phyloP scores from a whole-genome alignment of 805 yeast genomes.

The Yarrowia sp. region DNA sequence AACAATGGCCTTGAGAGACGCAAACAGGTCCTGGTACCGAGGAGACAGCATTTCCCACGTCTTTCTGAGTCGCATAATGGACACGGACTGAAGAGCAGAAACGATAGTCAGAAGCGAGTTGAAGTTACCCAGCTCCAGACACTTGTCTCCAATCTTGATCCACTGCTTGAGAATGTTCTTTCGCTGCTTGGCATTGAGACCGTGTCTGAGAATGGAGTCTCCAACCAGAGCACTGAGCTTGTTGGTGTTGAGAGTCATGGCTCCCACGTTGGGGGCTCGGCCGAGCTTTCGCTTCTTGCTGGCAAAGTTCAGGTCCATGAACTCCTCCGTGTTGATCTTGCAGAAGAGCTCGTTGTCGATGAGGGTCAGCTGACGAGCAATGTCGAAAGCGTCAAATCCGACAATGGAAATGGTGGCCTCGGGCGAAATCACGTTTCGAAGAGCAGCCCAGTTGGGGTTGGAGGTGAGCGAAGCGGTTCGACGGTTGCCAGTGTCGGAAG shows the following conservation, averaged over 20 bases:
- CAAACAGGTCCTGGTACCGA: slow-evolving; percentile 34
- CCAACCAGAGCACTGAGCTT: slow-evolving; percentile 41
- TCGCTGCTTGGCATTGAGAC: slow-evolving; percentile 36
- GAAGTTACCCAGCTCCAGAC: slow-evolving; percentile 38
- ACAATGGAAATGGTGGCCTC: slow-evolving; percentile 30
- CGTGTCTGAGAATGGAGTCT: slow-evolving; percentile 38
- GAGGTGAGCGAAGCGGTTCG: slow-evolving; percentile 20
- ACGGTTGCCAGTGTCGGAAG: neutral
- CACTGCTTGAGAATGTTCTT: slow-evolving; percentile 40
- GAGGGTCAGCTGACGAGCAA: slow-evolving; percentile 40
- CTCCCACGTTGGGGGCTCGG: slow-evolving; percentile 38
- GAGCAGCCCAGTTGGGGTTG: slow-evolving; percentile 23
- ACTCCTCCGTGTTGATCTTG: slow-evolving; percentile 37
- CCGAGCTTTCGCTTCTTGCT: slow-evolving; percentile 36
- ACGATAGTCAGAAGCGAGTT: slow-evolving; percentile 40
- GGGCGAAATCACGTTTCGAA: slow-evolving; percentile 17
- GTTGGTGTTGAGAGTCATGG: slow-evolving; percentile 37
- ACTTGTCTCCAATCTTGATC: slow-evolving; percentile 41
- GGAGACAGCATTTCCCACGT: slow-evolving; percentile 40
- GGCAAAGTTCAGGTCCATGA: slow-evolving; percentile 40
- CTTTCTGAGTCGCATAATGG: slow-evolving; percentile 39
- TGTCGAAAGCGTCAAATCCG: slow-evolving; percentile 38
- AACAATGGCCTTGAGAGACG: slow-evolving; percentile 34
- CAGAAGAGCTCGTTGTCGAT: slow-evolving; percentile 38
- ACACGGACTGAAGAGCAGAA: slow-evolving; percentile 39